These are phyloP conservation scores for Sistotremastrum niveocremeum DNA, from an alignment of 768 basidiomycete species.

Conservation along the genomic window DNA sequence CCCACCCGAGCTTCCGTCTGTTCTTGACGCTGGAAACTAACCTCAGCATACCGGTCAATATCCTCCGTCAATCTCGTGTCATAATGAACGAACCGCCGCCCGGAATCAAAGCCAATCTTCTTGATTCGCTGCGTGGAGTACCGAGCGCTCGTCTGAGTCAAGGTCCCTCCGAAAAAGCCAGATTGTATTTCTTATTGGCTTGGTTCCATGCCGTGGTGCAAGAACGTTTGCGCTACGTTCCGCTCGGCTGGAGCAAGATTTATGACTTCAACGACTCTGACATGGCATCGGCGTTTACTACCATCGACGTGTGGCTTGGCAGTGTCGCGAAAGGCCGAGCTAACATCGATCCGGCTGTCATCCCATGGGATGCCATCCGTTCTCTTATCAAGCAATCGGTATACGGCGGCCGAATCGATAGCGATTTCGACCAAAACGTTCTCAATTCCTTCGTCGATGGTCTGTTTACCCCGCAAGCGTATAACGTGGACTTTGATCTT, in stretches of 20 bases:
- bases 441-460: constrained; percentile 87
- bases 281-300: constrained; percentile 81
- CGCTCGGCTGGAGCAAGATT: constrained; percentile 90
- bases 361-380: constrained; percentile 94
- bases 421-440: constrained; percentile 87
- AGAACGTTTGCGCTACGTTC: constrained; percentile 91
- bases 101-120: constrained; percentile 89
- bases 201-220: constrained; percentile 99
- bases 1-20: constrained; percentile 84
- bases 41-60: constrained; percentile 89
- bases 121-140: constrained; percentile 77
- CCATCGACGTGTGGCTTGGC: constrained; percentile 85
- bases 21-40: constrained; percentile 99
- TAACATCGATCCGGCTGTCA: constrained; percentile 81
- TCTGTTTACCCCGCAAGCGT: constrained; percentile 77
- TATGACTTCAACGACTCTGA: constrained; percentile 99
- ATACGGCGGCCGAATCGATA: constrained; percentile 89
- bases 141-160: constrained; percentile 55
- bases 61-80: constrained; percentile 88
- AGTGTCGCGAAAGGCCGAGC: constrained; percentile 72
- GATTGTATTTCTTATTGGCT: constrained; percentile 89
- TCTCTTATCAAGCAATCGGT: constrained; percentile 91
- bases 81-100: constrained; percentile 99
- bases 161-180: constrained; percentile 86
- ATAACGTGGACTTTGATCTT: constrained; percentile 87